Percentiles rank a stretch among this genome's conserved stretches.
Evolutionary conservation across 2,329 filamentous ascomycete genomes (phyloP).

Genomic region (Claviceps humidiphila): DNA sequence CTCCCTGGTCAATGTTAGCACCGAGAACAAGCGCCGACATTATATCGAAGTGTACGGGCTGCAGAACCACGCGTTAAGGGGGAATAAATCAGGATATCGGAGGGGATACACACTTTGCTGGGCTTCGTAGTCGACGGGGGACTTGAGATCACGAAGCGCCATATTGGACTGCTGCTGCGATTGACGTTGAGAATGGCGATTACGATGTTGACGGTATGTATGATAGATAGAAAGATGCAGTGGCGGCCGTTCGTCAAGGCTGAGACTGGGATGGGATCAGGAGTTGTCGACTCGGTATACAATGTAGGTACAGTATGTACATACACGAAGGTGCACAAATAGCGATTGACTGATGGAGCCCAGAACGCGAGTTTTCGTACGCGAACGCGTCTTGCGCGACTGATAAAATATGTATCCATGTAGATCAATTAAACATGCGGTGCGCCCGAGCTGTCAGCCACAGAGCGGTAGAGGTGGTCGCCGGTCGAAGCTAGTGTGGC

Average conservation of each 20-base stretch:
- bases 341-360: too few species aligned
- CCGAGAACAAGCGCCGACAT: neutral
- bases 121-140: conserved; percentile 73
- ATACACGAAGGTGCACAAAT: too few species aligned
- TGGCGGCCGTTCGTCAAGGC: conserved; percentile 8
- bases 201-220: neutral
- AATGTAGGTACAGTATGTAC: too few species aligned
- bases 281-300: too few species aligned
- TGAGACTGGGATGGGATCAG: conserved; percentile 5
- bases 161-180: conserved; percentile 33
- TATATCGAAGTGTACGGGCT: neutral
- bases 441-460: too few species aligned
- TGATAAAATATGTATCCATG: conserved; percentile 5
- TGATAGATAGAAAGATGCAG: neutral
- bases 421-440: conserved; percentile 3
- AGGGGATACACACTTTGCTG: conserved; percentile 56
- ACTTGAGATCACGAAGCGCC: conserved; percentile 71
- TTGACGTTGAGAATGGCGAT: neutral
- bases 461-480: too few species aligned
- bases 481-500: neutral
- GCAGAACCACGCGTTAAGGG: neutral
- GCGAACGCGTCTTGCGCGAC: conserved; percentile 12
- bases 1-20: conserved; percentile 37
- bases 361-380: too few species aligned
- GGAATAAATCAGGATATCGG: neutral